Evolutionary conservation across 2,329 filamentous ascomycete genomes (phyloP).

Genomic region (Cylindrodendrum hubeiense): DNA sequence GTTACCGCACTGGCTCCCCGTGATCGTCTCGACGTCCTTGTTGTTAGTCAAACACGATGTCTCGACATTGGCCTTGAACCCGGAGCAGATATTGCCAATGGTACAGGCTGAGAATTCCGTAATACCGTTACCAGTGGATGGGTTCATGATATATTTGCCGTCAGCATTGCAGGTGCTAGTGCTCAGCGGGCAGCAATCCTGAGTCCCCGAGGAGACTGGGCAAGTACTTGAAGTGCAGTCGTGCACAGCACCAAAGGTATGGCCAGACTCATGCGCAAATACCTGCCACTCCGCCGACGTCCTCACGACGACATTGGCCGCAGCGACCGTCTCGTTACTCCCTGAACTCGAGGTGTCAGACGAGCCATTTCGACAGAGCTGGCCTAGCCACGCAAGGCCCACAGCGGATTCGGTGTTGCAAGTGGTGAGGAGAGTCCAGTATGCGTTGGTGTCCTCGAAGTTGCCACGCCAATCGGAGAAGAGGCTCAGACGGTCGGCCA

Average conservation of each 20-base stretch:
- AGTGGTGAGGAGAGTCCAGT: constrained; percentile 90
- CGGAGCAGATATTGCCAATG: constrained; percentile 94
- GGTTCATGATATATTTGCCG: constrained; percentile 95
- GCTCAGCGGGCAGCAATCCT: constrained; percentile 84
- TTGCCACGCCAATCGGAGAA: constrained; percentile 92
- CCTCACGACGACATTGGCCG: constrained; percentile 89
- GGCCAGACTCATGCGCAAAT: constrained; percentile 92
- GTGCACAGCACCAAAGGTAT: constrained; percentile 96
- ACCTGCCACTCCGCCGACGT: constrained; percentile 93
- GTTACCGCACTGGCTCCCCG: constrained; percentile 90
- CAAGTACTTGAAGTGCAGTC: constrained; percentile 85
- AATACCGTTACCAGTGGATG: constrained; percentile 81
- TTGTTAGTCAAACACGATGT: constrained; percentile 87
- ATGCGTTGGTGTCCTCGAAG: constrained; percentile 84
- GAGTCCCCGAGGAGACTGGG: constrained; percentile 65
- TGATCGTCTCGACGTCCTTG: constrained; percentile 83
- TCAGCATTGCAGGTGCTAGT: constrained; percentile 77
- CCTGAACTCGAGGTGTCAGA: constrained; percentile 64
- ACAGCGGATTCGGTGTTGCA: constrained; percentile 88
- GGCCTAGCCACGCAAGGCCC: constrained; percentile 92
- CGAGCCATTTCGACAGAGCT: constrained; percentile 77
- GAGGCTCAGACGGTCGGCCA: constrained; percentile 83
- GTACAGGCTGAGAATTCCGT: constrained; percentile 87
- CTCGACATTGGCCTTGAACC: constrained; percentile 82
- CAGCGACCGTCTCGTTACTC: constrained; percentile 79